phyloP scores from a whole-genome alignment of 768 basidiomycete species.

The Boletus fagicola region DNA sequence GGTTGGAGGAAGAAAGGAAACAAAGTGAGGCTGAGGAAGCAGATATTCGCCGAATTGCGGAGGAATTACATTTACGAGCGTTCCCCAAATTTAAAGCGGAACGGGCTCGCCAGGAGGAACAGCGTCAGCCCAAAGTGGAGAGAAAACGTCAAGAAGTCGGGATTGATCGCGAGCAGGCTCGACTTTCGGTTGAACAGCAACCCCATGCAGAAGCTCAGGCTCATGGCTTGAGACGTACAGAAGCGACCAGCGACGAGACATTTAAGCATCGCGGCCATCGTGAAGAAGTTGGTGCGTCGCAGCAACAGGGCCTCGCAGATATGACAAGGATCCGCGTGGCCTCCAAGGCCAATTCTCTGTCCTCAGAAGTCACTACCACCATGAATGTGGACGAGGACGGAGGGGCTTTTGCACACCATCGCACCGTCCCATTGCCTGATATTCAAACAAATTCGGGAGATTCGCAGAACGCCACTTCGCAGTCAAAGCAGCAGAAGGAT shows the following conservation, averaged over 20 bases:
- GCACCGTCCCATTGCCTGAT: background rate
- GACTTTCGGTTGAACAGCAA: slow-evolving; percentile 12
- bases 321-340: slow-evolving; percentile 28
- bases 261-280: background rate
- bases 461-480: background rate
- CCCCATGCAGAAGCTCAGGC: slow-evolving; percentile 6
- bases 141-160: slow-evolving; percentile 8
- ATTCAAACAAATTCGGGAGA: background rate
- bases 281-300: slow-evolving; percentile 6
- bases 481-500: slow-evolving; percentile 5
- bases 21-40: slow-evolving; percentile 18
- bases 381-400: slow-evolving; percentile 6
- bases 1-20: slow-evolving; percentile 26
- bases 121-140: slow-evolving; percentile 7
- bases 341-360: background rate
- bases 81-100: no score
- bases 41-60: slow-evolving; percentile 12
- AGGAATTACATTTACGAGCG: slow-evolving; percentile 17
- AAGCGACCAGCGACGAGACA: background rate
- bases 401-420: background rate
- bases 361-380: background rate
- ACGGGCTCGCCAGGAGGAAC: slow-evolving; percentile 9
- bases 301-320: slow-evolving; percentile 31
- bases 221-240: background rate
- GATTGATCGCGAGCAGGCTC: slow-evolving; percentile 4